Evolutionary conservation across 768 basidiomycete species (phyloP).

Genomic region (Leccinum variicolor): DNA sequence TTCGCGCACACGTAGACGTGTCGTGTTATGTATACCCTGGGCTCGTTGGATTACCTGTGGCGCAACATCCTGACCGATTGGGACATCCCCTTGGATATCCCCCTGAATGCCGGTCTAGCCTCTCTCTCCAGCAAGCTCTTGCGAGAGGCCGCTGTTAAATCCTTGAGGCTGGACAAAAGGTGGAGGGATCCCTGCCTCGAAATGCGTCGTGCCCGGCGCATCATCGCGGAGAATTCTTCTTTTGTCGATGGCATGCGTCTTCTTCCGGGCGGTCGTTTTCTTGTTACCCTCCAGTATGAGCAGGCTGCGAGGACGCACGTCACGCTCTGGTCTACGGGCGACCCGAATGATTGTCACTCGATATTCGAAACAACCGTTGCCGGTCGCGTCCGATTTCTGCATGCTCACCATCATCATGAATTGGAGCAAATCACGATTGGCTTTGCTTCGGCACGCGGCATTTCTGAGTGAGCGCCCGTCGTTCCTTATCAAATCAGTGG

Average conservation of each 20-base stretch:
- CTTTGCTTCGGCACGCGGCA: slow-evolving; percentile 13
- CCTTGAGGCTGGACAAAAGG: slow-evolving; percentile 48
- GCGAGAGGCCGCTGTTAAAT: slow-evolving; percentile 39
- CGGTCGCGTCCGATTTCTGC: slow-evolving; percentile 33
- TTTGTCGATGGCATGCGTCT: slow-evolving; percentile 46
- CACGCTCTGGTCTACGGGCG: slow-evolving; percentile 43
- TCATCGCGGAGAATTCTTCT: slow-evolving; percentile 33
- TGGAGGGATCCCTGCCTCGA: slow-evolving; percentile 41
- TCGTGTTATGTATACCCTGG: slow-evolving; percentile 56
- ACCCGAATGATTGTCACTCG: slow-evolving; percentile 23
- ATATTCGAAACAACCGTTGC: slow-evolving; percentile 28
- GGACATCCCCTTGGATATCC: slow-evolving; percentile 42
- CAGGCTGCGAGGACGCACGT: slow-evolving; percentile 36
- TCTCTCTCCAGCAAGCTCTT: slow-evolving; percentile 39
- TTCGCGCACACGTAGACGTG: slow-evolving; percentile 46
- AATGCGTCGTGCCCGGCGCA: slow-evolving; percentile 35
- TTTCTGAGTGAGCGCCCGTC: slow-evolving; percentile 15
- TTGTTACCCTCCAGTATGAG: slow-evolving; percentile 41
- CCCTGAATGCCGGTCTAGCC: slow-evolving; percentile 29
- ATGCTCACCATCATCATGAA: slow-evolving; percentile 27
- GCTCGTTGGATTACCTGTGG: slow-evolving; percentile 53
- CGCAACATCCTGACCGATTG: slow-evolving; percentile 36
- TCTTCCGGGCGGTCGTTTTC: slow-evolving; percentile 46
- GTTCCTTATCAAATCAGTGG: neutral
- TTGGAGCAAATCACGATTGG: slow-evolving; percentile 20